Percentiles rank a stretch among this genome's conserved stretches.
phyloP scores from a whole-genome alignment of 768 basidiomycete genomes.

The Cytidiella melzeri region DNA sequence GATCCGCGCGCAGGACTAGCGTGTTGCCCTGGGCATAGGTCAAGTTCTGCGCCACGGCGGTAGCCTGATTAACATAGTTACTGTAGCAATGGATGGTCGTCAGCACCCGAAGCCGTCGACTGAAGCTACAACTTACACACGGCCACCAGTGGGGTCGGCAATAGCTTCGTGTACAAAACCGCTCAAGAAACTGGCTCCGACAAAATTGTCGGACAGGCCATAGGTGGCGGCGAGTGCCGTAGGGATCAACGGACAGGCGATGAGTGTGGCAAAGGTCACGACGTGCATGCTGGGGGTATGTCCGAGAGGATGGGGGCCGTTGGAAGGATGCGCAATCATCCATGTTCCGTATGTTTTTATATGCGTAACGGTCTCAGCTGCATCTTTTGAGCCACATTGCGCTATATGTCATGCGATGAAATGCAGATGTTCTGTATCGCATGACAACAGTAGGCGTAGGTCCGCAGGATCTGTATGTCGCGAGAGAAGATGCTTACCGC shows the following conservation, averaged over 20 bases:
- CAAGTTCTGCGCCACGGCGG: slow-evolving; percentile 48
- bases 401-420: too few species aligned
- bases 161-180: slow-evolving; percentile 43
- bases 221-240: slow-evolving; percentile 20
- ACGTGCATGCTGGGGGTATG: slow-evolving; percentile 1
- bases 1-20: slow-evolving; percentile 54
- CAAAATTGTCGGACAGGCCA: slow-evolving; percentile 15
- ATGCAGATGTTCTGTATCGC: too few species aligned
- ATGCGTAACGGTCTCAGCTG: too few species aligned
- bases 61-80: slow-evolving; percentile 40
- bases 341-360: too few species aligned
- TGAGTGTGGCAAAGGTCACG: slow-evolving; percentile 10
- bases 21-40: slow-evolving; percentile 47
- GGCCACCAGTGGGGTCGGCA: slow-evolving; percentile 59
- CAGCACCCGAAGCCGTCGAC: too few species aligned
- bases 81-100: slow-evolving; percentile 17
- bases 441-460: too few species aligned
- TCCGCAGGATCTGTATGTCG: too few species aligned
- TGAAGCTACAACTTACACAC: slow-evolving; percentile 67
- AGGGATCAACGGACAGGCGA: slow-evolving; percentile 10
- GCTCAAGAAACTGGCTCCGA: slow-evolving; percentile 35
- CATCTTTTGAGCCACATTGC: too few species aligned
- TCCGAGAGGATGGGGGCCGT: neutral
- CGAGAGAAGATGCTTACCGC: too few species aligned
- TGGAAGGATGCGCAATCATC: too few species aligned